Evolutionary conservation across 495 filamentous ascomycete genomes (phyloP).

Genomic region (Niebla homalea): DNA sequence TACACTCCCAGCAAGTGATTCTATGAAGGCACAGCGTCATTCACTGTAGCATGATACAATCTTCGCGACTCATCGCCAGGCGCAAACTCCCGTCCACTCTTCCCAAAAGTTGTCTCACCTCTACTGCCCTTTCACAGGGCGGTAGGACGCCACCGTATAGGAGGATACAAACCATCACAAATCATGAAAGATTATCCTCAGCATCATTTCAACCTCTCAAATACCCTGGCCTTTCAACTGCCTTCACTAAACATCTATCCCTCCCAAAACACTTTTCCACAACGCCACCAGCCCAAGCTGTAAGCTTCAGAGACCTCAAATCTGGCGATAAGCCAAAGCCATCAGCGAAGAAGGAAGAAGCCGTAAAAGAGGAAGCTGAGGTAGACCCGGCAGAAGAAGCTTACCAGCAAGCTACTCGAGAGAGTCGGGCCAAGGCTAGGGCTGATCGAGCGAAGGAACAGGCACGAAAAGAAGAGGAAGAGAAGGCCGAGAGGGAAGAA

Average conservation of each 20-base stretch:
- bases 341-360: slow-evolving; percentile 1
- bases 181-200: background rate
- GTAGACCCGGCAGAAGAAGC: slow-evolving; percentile 19
- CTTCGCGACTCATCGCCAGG: slow-evolving; percentile 1
- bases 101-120: slow-evolving; percentile 6
- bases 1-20: too few species aligned
- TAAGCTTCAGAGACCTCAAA: slow-evolving; percentile 20
- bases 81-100: background rate
- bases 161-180: slow-evolving; percentile 29
- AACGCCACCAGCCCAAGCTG: slow-evolving; percentile 26
- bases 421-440: slow-evolving; percentile 1
- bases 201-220: background rate
- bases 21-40: too few species aligned
- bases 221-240: background rate
- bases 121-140: slow-evolving; percentile 22
- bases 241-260: background rate
- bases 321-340: slow-evolving; percentile 15
- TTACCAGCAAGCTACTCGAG: slow-evolving; percentile 9
- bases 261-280: slow-evolving; percentile 23
- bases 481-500: slow-evolving; percentile 32
- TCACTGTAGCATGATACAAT: slow-evolving; percentile 12
- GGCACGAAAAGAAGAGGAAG: slow-evolving; percentile 27
- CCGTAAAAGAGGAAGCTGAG: slow-evolving; percentile 26
- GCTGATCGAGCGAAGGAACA: background rate
- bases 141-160: slow-evolving; percentile 44